Evolutionary conservation across 2,329 filamentous ascomycete genomes (phyloP), one percentile per base, ranked within the genome.

Genomic region (Phaeophleospora eucalypticola): DNA sequence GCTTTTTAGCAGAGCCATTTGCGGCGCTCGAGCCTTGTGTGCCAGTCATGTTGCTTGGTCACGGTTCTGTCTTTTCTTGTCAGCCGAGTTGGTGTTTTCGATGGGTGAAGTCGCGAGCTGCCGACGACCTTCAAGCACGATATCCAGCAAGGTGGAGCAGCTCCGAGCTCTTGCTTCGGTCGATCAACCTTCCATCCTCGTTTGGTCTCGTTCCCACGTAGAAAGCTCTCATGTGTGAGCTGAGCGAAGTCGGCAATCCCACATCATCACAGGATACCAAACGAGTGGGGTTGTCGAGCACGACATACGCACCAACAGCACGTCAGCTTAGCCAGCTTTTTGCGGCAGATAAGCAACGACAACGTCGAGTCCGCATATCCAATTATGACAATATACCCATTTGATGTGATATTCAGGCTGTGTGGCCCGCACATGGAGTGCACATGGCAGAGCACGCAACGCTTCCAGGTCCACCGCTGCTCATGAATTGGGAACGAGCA

Each of bases 1-100:
- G 69, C 35, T 42, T 43, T n/a, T 43, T 33, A 17, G 21, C 38
- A 16, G 41, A 36, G 29, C 46, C 34, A 40, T 27, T 42, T 10
- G 34, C 32, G 18, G 19, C 34, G 7, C 37, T n/a, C n/a, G n/a
- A n/a, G n/a, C n/a, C n/a, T n/a, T n/a, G n/a, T n/a, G 24, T 29
- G 24, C 24, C 24, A 29, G 6, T 29, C n/a, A n/a, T n/a, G n/a
- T n/a, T n/a, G n/a, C n/a, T n/a, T n/a, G n/a, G n/a, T n/a, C n/a
- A n/a, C n/a, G n/a, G n/a, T n/a, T n/a, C n/a, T n/a, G n/a, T n/a
- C n/a, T n/a, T n/a, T n/a, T n/a, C n/a, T n/a, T n/a, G n/a, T n/a
- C n/a, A n/a, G n/a, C n/a, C n/a, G n/a, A n/a, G n/a, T n/a, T n/a
- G n/a, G n/a, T n/a, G n/a, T n/a, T n/a, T n/a, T n/a, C n/a, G n/a